Conservation (phyloP, 2,329 filamentous ascomycete species). For the Calonectria honghensis region DNA sequence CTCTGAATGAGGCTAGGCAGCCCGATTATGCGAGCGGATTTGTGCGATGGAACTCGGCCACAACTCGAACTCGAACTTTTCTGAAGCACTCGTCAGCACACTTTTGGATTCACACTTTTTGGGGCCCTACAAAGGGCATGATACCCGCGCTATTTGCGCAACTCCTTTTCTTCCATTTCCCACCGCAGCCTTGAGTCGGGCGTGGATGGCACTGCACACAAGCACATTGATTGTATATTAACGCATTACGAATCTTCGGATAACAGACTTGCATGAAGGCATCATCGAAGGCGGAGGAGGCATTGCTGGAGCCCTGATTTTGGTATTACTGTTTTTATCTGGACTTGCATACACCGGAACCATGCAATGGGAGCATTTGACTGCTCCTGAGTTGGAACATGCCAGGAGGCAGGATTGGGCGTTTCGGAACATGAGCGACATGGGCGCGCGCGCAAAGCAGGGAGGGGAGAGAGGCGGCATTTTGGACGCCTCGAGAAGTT, state of each 20-base stretch:
- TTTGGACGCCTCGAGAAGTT: slow-evolving; percentile 15
- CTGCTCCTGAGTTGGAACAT: slow-evolving; percentile 20
- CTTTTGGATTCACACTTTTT: slow-evolving; percentile 50
- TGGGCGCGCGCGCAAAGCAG: slow-evolving; percentile 22
- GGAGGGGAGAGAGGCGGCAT: slow-evolving; percentile 3
- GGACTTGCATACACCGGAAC: slow-evolving; percentile 38
- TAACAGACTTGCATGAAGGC: slow-evolving; percentile 44
- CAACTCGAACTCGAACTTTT: slow-evolving; percentile 35
- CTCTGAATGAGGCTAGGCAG: not conserved
- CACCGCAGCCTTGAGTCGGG: slow-evolving; percentile 35
- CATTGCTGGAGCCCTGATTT: slow-evolving; percentile 50
- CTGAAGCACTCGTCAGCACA: slow-evolving; percentile 43
- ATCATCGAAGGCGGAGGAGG: slow-evolving; percentile 48
- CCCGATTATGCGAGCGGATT: not conserved
- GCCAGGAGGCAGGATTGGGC: slow-evolving; percentile 46
- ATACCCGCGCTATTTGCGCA: slow-evolving; percentile 56
- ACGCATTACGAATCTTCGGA: slow-evolving; percentile 53
- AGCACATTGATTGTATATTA: slow-evolving; percentile 52
- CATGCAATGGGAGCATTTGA: slow-evolving; percentile 30
- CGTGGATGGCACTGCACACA: slow-evolving; percentile 42
- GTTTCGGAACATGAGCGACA: slow-evolving; percentile 41
- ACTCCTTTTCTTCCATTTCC: slow-evolving; percentile 42
- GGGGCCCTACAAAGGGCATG: slow-evolving; percentile 53
- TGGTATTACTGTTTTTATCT: slow-evolving; percentile 42
- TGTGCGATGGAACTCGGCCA: not conserved